Base-by-base conservation (phyloP, 192 early-diverging fungal species). In the Funneliformis mosseae region DNA sequence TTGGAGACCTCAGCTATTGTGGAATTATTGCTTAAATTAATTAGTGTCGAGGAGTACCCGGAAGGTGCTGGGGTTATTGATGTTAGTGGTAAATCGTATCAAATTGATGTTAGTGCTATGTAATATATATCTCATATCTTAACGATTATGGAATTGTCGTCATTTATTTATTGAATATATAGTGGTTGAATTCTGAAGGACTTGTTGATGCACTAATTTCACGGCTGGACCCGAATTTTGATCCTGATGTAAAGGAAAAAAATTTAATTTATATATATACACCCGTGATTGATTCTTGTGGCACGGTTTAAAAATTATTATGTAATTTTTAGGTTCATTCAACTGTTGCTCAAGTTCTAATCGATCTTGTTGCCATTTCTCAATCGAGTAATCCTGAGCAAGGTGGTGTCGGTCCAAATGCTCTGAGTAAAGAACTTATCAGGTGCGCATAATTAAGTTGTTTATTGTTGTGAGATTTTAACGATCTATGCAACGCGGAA, bases 1-100 rank as follows among this genome's bases (percentile, higher is more conserved):
- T 89, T 99, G 83, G 91, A 92, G 33, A 94, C 91, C 66, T 95
- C 96, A 12, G 89, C 96, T 1, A 93, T 97, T 61, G 94, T 94
- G 74, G 97, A 99, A 82, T 87, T 99, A 42, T 83, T 99, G 66
- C 90, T 99, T 63, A 98, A 96, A 79, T 89, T 99, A 14, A 94
- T 99, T 75, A 96, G 95, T 81, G 87, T 97, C 77, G 96, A 96
- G 68, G 97, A 99, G 80, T 86, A 96, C 23, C 91, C 93, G 18
- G 93, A 96, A 80, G 96, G 93, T 2, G 88, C 90, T 21, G 95
- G 96, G 21, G 91, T 97, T 66, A 93, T 97, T 38, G 92, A 94
- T 88, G 94, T 94, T 78, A 72, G 72, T 59, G 75, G 59, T 27
- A 42, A n/a, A 62, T 63, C 39, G 33, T 43, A 77, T 77, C 62